Conservation (phyloP, 257 asterid genomes). For the Henckelia pumila region DNA sequence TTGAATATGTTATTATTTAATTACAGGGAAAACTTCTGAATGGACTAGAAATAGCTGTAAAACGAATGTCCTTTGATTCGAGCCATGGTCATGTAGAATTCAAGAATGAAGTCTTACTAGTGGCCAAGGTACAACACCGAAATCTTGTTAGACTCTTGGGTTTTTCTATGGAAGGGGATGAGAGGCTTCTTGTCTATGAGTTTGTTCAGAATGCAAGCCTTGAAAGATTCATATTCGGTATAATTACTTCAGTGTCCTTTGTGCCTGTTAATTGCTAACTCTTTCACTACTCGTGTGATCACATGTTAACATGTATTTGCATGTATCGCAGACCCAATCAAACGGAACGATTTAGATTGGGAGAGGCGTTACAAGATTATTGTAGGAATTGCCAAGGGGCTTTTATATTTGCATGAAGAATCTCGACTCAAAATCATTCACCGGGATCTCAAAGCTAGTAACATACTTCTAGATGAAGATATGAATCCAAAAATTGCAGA, state of each 20-base stretch:
- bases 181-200: conserved; percentile 30
- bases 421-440: no score
- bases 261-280: neutral
- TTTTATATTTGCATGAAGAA: conserved; percentile 46
- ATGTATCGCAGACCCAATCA: conserved; percentile 14
- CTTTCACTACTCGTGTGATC: no score
- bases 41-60: conserved; percentile 29
- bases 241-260: no score
- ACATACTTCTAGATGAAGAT: conserved; percentile 39
- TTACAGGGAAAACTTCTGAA: conserved; percentile 27
- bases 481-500: conserved; percentile 57
- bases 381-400: conserved; percentile 37
- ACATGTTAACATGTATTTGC: no score
- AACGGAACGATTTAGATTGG: conserved; percentile 34
- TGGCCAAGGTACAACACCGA: conserved; percentile 35
- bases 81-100: conserved; percentile 20
- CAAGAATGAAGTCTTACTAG: conserved; percentile 27
- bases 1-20: no score
- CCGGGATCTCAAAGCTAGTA: conserved; percentile 42
- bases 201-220: conserved; percentile 32
- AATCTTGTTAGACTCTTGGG: conserved; percentile 38
- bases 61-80: conserved; percentile 23
- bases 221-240: conserved; percentile 38
- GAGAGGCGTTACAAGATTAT: conserved; percentile 45
- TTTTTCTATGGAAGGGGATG: conserved; percentile 19